A percentile compares a stretch with the other conserved stretches of the same genome.
phyloP scores from a whole-genome alignment of 2,329 filamentous ascomycete genomes.

The Cercospora sp. region DNA sequence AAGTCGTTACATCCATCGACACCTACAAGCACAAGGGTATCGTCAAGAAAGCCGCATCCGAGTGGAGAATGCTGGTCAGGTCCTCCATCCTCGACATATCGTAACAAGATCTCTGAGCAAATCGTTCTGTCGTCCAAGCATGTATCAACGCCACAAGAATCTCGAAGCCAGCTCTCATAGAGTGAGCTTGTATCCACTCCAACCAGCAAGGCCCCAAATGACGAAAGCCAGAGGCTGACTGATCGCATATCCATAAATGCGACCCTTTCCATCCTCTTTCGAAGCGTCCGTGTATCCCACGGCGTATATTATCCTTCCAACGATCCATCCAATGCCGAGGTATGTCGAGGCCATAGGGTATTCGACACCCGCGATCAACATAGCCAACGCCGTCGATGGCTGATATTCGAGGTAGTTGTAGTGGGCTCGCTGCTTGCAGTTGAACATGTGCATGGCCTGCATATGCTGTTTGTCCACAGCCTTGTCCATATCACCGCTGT shows the following conservation, averaged over 20 bases:
- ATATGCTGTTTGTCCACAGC: conserved; percentile 45
- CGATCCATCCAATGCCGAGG: conserved; percentile 54
- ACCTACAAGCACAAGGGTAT: conserved; percentile 14
- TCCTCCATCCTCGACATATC: neutral
- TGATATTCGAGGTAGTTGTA: conserved; percentile 63
- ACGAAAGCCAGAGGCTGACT: conserved; percentile 28
- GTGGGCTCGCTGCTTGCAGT: conserved; percentile 55
- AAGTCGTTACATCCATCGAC: conserved; percentile 3
- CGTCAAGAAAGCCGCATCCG: conserved; percentile 4
- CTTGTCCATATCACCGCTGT: conserved; percentile 53
- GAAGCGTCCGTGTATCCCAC: conserved; percentile 47
- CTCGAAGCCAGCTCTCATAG: conserved; percentile 17
- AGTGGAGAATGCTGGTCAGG: neutral
- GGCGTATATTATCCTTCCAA: conserved; percentile 53
- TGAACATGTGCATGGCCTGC: conserved; percentile 49
- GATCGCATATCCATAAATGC: conserved; percentile 35
- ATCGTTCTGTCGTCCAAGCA: conserved; percentile 2
- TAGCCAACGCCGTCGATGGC: conserved; percentile 51
- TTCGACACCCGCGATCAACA: conserved; percentile 56
- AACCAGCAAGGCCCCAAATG: conserved; percentile 36
- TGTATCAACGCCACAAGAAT: conserved; percentile 6
- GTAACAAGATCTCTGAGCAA: neutral
- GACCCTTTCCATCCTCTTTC: conserved; percentile 46
- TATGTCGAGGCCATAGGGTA: conserved; percentile 53
- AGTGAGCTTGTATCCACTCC: conserved; percentile 36